Conservation (phyloP, 2,329 filamentous ascomycete species). For the Chaetoscypha palmicola region DNA sequence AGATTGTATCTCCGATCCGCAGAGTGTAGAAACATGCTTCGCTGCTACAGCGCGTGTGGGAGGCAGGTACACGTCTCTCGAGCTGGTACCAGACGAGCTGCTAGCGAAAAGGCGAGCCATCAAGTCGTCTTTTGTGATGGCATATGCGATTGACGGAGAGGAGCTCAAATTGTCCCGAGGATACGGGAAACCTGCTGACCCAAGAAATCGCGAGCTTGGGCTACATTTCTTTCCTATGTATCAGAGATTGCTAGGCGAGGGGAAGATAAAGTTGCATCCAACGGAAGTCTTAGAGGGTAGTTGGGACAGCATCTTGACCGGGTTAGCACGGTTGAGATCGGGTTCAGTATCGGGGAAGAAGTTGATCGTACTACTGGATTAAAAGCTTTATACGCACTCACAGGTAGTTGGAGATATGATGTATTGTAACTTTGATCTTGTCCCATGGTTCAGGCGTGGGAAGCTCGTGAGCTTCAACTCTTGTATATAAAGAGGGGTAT, state of each 20-base stretch:
- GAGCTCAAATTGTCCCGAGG: not conserved
- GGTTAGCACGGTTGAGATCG: not conserved
- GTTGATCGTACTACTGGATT: not conserved
- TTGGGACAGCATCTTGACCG: not conserved
- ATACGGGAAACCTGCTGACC: not conserved
- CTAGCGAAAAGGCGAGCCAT: not conserved
- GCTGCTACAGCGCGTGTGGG: slow-evolving; percentile 32
- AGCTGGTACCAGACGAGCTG: not conserved
- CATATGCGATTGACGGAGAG: not conserved
- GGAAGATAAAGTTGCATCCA: not conserved
- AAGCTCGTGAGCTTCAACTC: too few species aligned
- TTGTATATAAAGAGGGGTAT: too few species aligned
- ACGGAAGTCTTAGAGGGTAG: not conserved
- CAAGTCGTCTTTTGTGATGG: not conserved
- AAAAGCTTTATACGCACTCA: not conserved
- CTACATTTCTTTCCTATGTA: not conserved
- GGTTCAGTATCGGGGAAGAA: not conserved
- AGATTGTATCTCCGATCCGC: slow-evolving; percentile 17
- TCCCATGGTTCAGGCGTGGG: too few species aligned
- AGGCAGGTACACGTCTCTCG: slow-evolving; percentile 23
- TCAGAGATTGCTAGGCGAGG: not conserved
- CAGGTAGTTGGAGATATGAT: too few species aligned
- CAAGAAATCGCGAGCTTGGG: not conserved
- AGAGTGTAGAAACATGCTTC: slow-evolving; percentile 34
- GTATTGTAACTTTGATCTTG: too few species aligned